phyloP scores from a whole-genome alignment of 2,329 filamentous ascomycete species.

The Chrysoporthe cubensis region DNA sequence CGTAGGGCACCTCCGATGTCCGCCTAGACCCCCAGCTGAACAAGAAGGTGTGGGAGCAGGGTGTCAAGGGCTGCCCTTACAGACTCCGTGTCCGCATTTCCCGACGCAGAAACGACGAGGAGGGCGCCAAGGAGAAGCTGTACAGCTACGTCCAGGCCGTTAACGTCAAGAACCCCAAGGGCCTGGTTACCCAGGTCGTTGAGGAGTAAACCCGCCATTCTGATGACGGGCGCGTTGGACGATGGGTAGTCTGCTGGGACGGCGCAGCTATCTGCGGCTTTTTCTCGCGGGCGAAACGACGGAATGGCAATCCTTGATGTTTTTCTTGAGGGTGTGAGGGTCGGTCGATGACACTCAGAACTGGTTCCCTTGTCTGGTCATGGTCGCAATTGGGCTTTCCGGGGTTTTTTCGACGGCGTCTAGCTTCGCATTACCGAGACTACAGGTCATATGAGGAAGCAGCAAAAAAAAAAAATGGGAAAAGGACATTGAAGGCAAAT shows the following conservation, averaged over 20 bases:
- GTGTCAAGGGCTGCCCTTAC: constrained; percentile 98
- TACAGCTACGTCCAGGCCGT: constrained; percentile 99
- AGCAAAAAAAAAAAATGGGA: constrained; percentile 29
- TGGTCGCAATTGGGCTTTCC: constrained; percentile 48
- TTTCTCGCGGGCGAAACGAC: constrained; percentile 13
- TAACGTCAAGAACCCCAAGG: constrained; percentile 99
- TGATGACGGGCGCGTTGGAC: constrained; percentile 31
- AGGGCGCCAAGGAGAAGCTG: constrained; percentile 98
- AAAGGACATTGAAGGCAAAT: constrained; percentile 27
- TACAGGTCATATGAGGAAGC: constrained; percentile 37
- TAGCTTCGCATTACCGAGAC: constrained; percentile 48
- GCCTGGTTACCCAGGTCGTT: constrained; percentile 89
- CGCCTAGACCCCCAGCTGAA: constrained; percentile 98
- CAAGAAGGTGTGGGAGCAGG: constrained; percentile 99
- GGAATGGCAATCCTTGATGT: constrained; percentile 22
- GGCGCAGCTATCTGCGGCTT: constrained; percentile 1
- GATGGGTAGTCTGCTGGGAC: constrained; percentile 17
- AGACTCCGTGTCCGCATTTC: constrained; percentile 97
- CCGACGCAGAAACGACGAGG: constrained; percentile 99
- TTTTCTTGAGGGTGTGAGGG: constrained; percentile 26
- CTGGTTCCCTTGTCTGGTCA: constrained; percentile 39
- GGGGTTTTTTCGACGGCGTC: constrained; percentile 48
- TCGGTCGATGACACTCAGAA: constrained; percentile 34
- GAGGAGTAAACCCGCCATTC: constrained; percentile 53
- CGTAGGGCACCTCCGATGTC: constrained; percentile 92